Conservation (phyloP, 148 eudicot species). For the Rhododendron molle region DNA sequence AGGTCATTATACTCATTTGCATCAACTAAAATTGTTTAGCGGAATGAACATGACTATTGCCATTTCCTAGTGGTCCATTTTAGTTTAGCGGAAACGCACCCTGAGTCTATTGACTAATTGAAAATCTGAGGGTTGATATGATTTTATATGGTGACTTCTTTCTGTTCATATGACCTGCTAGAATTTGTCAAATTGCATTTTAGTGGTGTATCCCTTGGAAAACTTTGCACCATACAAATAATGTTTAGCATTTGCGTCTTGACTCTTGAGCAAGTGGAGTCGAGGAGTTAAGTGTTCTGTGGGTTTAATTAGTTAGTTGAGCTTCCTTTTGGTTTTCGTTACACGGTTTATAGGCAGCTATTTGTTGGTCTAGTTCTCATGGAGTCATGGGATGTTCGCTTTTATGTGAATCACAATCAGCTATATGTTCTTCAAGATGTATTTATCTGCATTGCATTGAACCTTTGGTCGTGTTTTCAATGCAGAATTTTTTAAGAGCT, state of each 20-base stretch:
- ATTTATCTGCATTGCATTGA: slow-evolving; percentile 14
- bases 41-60: not conserved
- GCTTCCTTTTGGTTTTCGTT: not conserved
- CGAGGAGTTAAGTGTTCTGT: not conserved
- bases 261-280: not conserved
- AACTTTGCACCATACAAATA: not conserved
- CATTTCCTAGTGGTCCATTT: not conserved
- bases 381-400: not conserved
- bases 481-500: slow-evolving; percentile 33
- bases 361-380: not conserved
- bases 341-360: not conserved
- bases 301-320: not conserved
- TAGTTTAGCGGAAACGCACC: not conserved
- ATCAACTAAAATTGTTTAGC: no score
- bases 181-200: not conserved
- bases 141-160: not conserved
- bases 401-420: not conserved
- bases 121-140: not conserved
- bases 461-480: slow-evolving; percentile 8
- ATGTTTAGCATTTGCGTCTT: not conserved
- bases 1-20: not conserved
- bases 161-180: not conserved
- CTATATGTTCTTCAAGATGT: not conserved
- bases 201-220: not conserved
- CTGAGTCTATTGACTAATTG: not conserved